Conservation (phyloP, 352 stramenopile species). For the Phytophthora uliginosa region DNA sequence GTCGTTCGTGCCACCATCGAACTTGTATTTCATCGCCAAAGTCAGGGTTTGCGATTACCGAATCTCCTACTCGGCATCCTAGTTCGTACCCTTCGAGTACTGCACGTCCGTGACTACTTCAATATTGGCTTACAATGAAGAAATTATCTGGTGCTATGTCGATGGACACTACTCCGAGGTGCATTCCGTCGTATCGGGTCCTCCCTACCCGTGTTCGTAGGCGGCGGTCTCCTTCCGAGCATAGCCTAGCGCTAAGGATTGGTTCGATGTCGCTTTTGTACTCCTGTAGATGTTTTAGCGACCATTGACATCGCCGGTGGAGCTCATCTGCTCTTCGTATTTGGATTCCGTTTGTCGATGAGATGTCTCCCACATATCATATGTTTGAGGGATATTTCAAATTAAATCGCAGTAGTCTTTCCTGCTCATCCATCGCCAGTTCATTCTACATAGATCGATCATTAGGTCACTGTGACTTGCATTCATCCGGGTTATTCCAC, state of each 20-base stretch:
- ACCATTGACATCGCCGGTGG: neutral
- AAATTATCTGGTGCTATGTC: neutral
- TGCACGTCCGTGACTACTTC: neutral
- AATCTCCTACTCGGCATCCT: neutral
- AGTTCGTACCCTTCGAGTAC: neutral
- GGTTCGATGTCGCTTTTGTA: neutral
- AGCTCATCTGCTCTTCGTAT: neutral
- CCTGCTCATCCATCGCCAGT: neutral
- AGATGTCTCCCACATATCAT: neutral
- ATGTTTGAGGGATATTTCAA: neutral
- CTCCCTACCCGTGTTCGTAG: neutral
- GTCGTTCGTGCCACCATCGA: neutral
- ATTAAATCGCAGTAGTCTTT: neutral
- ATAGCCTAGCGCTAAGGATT: neutral
- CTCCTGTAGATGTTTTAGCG: neutral
- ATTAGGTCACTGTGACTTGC: neutral
- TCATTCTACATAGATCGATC: neutral
- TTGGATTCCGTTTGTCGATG: neutral
- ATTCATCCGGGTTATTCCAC: neutral
- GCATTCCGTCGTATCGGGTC: neutral
- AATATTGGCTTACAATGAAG: neutral
- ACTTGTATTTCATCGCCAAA: neutral
- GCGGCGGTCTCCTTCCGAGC: neutral
- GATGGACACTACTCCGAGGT: neutral
- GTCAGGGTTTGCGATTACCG: neutral